These are phyloP conservation scores for Eurotiales sp. DNA, from an alignment of 2,329 filamentous ascomycete genomes.

Conservation along the genomic window DNA sequence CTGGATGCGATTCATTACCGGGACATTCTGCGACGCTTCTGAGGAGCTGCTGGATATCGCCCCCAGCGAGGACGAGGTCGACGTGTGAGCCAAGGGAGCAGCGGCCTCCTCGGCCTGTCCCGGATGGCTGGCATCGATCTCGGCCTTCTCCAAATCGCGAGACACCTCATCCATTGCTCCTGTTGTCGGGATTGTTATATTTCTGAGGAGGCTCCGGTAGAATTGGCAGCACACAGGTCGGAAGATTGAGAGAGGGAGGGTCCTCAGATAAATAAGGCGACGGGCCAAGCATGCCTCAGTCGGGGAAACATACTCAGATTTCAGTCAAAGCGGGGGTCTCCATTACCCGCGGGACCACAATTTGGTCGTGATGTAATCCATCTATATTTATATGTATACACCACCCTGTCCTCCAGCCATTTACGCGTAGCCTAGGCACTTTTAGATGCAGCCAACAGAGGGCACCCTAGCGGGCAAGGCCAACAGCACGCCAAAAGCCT, in stretches of 20 bases:
- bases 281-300: background rate
- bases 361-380: background rate
- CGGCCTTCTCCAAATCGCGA: constrained; percentile 36
- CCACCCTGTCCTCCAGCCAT: too few relatives aligned
- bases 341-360: background rate
- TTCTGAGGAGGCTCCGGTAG: background rate
- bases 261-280: too few relatives aligned
- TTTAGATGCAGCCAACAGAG: too few relatives aligned
- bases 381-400: too few relatives aligned
- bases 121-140: constrained; percentile 24
- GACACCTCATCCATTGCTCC: constrained; percentile 33
- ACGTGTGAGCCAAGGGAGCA: constrained; percentile 13
- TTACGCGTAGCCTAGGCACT: too few relatives aligned
- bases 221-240: too few relatives aligned
- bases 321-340: background rate
- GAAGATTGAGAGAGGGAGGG: background rate
- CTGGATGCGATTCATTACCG: constrained; percentile 29
- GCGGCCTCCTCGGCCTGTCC: constrained; percentile 18
- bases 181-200: background rate
- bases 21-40: constrained; percentile 19
- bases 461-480: too few relatives aligned
- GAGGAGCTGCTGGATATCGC: constrained; percentile 23
- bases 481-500: too few relatives aligned
- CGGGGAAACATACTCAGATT: background rate
- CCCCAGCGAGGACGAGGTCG: constrained; percentile 21